Percentiles rank a stretch among this genome's conserved stretches.
Conservation (phyloP, 805 yeast genomes). For the Blastobotrys muscicola region DNA sequence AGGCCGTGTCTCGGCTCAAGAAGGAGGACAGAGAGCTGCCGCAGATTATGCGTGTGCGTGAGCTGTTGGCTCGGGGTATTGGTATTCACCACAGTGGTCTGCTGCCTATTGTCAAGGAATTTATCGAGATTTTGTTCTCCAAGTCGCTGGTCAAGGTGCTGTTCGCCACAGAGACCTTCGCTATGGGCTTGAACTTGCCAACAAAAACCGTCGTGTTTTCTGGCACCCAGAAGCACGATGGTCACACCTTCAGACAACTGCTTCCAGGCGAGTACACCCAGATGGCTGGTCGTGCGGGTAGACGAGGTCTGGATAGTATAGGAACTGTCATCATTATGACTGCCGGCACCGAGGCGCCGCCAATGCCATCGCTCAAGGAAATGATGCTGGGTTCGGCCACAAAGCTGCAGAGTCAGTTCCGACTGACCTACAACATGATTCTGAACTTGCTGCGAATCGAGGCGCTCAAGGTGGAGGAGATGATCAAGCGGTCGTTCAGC, state of each 20-base stretch:
- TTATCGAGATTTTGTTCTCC: slow-evolving; percentile 85
- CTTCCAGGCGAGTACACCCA: slow-evolving; percentile 97
- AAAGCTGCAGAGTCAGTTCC: slow-evolving; percentile 78
- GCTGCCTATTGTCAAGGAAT: slow-evolving; percentile 85
- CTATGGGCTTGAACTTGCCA: slow-evolving; percentile 96
- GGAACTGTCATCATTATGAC: slow-evolving; percentile 95
- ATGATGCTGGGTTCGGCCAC: slow-evolving; percentile 87
- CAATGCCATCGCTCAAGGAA: slow-evolving; percentile 49
- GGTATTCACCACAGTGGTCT: slow-evolving; percentile 96
- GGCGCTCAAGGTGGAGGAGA: slow-evolving; percentile 93
- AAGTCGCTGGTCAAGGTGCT: slow-evolving; percentile 77
- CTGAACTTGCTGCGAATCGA: slow-evolving; percentile 84
- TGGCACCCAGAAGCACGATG: slow-evolving; percentile 83
- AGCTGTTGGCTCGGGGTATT: slow-evolving; percentile 78
- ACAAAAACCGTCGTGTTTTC: slow-evolving; percentile 93
- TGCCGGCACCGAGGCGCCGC: slow-evolving; percentile 25
- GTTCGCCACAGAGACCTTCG: slow-evolving; percentile 97
- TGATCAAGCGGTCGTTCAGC: slow-evolving; percentile 92
- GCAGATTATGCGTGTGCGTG: slow-evolving; percentile 76
- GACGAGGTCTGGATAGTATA: slow-evolving; percentile 87
- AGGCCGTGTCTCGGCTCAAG: slow-evolving; percentile 76
- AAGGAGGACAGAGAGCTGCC: slow-evolving; percentile 91
- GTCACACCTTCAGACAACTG: slow-evolving; percentile 67
- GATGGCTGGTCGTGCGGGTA: slow-evolving; percentile 98
- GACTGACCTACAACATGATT: slow-evolving; percentile 93